A percentile compares a stretch with the other conserved stretches of the same genome.
Evolutionary conservation across 208 protist species (phyloP).

Genomic region (Perkinsela sp.): DNA sequence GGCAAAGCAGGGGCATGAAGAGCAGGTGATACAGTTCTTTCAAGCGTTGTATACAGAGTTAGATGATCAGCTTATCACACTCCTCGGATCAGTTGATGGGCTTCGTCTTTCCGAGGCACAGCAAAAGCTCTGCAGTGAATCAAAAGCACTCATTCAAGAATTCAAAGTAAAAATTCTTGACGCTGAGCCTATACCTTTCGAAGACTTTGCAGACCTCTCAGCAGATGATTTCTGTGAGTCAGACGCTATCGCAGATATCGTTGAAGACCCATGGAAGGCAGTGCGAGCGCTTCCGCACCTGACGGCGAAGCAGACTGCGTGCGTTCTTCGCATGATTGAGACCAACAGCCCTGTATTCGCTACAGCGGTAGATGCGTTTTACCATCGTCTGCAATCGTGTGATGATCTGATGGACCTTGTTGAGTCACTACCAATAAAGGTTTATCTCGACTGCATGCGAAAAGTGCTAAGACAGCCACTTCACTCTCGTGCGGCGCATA

Average conservation of each 20-base stretch:
- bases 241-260: not conserved
- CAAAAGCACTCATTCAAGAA: too few relatives aligned
- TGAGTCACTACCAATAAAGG: not conserved
- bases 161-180: too few relatives aligned
- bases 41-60: too few relatives aligned
- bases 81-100: too few relatives aligned
- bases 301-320: not conserved
- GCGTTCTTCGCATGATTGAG: not conserved
- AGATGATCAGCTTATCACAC: too few relatives aligned
- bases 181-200: too few relatives aligned
- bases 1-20: too few relatives aligned
- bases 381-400: not conserved
- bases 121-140: too few relatives aligned
- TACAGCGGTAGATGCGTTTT: not conserved
- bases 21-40: too few relatives aligned
- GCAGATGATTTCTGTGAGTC: not conserved
- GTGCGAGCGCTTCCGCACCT: not conserved
- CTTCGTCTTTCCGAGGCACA: too few relatives aligned
- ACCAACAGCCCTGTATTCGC: not conserved
- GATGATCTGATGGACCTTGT: not conserved
- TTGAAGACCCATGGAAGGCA: not conserved
- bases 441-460: not conserved
- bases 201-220: not conserved
- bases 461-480: not conserved
- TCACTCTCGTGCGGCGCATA: not conserved